A percentile compares a stretch with the other conserved stretches of the same genome.
These are phyloP conservation scores for Recurvomyces mirabilis DNA, from an alignment of 495 filamentous ascomycete genomes.

Conservation along the genomic window DNA sequence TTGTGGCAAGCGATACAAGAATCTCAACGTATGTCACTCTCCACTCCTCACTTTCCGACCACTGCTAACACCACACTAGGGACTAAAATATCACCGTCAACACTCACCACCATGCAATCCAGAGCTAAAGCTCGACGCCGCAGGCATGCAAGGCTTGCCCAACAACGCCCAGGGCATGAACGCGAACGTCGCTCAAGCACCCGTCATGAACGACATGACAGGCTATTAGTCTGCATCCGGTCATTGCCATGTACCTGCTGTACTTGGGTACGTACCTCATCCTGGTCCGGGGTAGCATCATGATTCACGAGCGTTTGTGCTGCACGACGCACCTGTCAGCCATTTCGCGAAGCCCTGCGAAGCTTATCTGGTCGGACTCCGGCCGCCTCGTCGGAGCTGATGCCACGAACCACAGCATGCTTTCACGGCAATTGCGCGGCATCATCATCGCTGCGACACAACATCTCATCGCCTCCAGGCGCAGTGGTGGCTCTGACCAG, in stretches of 20 bases:
- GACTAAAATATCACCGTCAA: slow-evolving; percentile 34
- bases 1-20: slow-evolving; percentile 98
- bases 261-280: no score
- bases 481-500: no score
- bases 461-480: not conserved
- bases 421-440: not conserved
- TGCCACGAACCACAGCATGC: not conserved
- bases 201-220: slow-evolving; percentile 30
- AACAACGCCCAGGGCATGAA: slow-evolving; percentile 25
- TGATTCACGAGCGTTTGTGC: no score
- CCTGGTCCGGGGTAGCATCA: no score
- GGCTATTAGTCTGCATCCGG: slow-evolving; percentile 7
- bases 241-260: not conserved
- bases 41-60: no score
- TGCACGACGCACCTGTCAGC: no score
- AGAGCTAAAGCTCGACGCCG: slow-evolving; percentile 24
- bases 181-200: slow-evolving; percentile 33
- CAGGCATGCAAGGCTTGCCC: slow-evolving; percentile 15
- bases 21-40: no score
- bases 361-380: not conserved
- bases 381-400: not conserved
- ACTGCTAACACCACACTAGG: no score
- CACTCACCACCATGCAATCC: slow-evolving; percentile 33
- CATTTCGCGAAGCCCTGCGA: not conserved
- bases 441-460: not conserved